Percentiles rank a stretch among this genome's conserved stretches.
Conservation (phyloP, 1,139 yeast genomes). For the Candida glucosophila region DNA sequence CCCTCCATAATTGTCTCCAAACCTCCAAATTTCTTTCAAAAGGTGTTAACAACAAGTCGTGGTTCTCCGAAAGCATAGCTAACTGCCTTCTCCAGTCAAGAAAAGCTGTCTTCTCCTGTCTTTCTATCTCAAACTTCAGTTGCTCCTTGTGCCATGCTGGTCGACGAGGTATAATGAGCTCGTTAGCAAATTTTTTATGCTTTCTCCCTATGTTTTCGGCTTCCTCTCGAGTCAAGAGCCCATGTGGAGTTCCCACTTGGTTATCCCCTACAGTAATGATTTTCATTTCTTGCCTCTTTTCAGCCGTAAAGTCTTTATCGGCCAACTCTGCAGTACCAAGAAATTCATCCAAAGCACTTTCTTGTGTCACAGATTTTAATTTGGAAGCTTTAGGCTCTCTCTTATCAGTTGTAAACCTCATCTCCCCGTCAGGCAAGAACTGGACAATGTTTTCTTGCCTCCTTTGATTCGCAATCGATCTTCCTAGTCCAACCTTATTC, state of each 20-base stretch:
- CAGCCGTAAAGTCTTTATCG: conserved; percentile 94
- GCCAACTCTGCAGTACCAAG: conserved; percentile 92
- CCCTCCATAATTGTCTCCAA: conserved; percentile 99
- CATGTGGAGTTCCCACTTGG: conserved; percentile 34
- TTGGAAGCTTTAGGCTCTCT: conserved; percentile 87
- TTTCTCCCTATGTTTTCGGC: conserved; percentile 51
- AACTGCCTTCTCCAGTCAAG: conserved; percentile 88
- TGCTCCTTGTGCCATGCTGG: conserved; percentile 76
- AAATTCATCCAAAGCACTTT: conserved; percentile 88
- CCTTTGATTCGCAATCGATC: conserved; percentile 72
- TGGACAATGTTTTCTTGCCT: conserved; percentile 61
- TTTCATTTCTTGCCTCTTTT: conserved; percentile 72
- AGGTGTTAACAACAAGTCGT: conserved; percentile 84
- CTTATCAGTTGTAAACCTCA: conserved; percentile 75
- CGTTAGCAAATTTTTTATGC: conserved; percentile 69
- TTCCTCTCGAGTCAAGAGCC: conserved; percentile 59
- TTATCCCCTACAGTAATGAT: conserved; percentile 71
- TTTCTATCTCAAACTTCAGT: conserved; percentile 70
- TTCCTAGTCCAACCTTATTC: conserved; percentile 78
- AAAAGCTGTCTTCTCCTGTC: conserved; percentile 85
- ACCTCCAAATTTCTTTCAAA: conserved; percentile 96
- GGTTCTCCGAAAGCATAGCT: conserved; percentile 74
- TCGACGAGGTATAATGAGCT: conserved; percentile 88
- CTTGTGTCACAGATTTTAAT: conserved; percentile 89
- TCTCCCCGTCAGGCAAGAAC: conserved; percentile 75